These are phyloP conservation scores for Pleurotus tuber-regium DNA, from an alignment of 768 basidiomycete species.

Conservation along the genomic window DNA sequence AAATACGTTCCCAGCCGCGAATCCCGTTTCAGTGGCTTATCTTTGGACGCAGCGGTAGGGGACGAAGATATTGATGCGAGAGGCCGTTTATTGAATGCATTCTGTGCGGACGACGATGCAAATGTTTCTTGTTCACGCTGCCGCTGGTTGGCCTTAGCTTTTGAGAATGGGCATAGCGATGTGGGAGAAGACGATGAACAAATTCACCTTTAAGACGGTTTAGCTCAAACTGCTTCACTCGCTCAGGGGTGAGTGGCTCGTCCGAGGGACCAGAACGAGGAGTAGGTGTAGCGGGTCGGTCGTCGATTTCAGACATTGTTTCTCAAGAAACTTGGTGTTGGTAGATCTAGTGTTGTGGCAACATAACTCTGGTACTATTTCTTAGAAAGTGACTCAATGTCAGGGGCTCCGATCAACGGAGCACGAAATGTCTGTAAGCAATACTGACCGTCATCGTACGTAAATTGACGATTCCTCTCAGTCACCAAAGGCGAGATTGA, in stretches of 20 bases:
- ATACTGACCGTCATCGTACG: no score
- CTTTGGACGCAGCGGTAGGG: constrained; percentile 54
- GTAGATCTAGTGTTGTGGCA: background rate
- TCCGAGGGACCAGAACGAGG: constrained; percentile 16
- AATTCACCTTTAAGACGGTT: constrained; percentile 71
- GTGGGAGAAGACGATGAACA: background rate
- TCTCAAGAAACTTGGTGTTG: background rate
- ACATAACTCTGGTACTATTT: background rate
- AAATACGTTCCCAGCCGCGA: constrained; percentile 88
- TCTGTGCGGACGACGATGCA: constrained; percentile 43
- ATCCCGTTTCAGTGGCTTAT: constrained; percentile 63
- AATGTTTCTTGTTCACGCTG: constrained; percentile 56
- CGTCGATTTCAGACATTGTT: constrained; percentile 21
- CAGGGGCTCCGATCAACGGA: background rate
- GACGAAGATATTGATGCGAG: constrained; percentile 61
- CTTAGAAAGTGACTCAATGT: background rate
- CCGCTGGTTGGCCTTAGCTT: constrained; percentile 76
- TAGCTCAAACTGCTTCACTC: constrained; percentile 69
- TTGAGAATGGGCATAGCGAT: constrained; percentile 8
- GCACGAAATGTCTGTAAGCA: no score
- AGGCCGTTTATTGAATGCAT: constrained; percentile 77
- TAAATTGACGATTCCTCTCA: no score
- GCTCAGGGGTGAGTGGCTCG: constrained; percentile 58
- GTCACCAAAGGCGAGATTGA: no score
- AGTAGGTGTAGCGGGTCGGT: constrained; percentile 37